Conservation (phyloP, 2,329 filamentous ascomycete genomes). For the Nakataea oryzae region DNA sequence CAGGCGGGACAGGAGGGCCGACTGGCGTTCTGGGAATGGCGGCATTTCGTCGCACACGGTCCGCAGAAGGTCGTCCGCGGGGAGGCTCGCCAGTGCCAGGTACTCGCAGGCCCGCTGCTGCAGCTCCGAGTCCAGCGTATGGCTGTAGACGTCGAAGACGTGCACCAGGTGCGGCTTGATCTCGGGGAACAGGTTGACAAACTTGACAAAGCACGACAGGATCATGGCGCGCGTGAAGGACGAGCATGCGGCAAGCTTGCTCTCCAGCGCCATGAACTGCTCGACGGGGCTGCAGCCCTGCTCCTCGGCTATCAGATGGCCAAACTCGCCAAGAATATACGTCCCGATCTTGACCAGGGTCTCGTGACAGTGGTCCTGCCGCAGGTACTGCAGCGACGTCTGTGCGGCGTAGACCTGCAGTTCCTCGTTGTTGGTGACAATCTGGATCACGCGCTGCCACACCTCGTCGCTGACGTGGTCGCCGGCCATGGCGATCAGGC, state of each 20-base stretch:
- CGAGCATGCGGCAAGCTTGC: conserved; percentile 81
- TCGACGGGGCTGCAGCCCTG: conserved; percentile 91
- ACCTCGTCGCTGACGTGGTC: conserved; percentile 99
- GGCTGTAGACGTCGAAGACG: conserved; percentile 85
- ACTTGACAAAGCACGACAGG: conserved; percentile 92
- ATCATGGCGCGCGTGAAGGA: conserved; percentile 88
- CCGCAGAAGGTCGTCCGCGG: conserved; percentile 81
- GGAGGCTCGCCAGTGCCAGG: conserved; percentile 70
- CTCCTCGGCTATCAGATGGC: conserved; percentile 89
- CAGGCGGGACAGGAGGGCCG: conserved; percentile 79
- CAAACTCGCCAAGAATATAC: conserved; percentile 93
- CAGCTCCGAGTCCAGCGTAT: conserved; percentile 88
- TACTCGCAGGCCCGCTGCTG: conserved; percentile 97
- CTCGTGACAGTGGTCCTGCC: conserved; percentile 89
- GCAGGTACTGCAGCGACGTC: conserved; percentile 85
- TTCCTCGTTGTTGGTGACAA: conserved; percentile 98
- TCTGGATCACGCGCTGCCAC: conserved; percentile 97
- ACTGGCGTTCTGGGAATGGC: conserved; percentile 89
- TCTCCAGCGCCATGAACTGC: conserved; percentile 85
- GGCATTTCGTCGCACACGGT: conserved; percentile 99
- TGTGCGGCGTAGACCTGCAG: conserved; percentile 93
- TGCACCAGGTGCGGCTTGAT: conserved; percentile 92
- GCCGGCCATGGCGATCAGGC: conserved; percentile 90
- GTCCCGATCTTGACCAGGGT: conserved; percentile 96
- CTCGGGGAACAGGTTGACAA: conserved; percentile 94